Evolutionary conservation across 1,284 basidiomycete genomes (phyloP).

Genomic region (Puccinia triticina): DNA sequence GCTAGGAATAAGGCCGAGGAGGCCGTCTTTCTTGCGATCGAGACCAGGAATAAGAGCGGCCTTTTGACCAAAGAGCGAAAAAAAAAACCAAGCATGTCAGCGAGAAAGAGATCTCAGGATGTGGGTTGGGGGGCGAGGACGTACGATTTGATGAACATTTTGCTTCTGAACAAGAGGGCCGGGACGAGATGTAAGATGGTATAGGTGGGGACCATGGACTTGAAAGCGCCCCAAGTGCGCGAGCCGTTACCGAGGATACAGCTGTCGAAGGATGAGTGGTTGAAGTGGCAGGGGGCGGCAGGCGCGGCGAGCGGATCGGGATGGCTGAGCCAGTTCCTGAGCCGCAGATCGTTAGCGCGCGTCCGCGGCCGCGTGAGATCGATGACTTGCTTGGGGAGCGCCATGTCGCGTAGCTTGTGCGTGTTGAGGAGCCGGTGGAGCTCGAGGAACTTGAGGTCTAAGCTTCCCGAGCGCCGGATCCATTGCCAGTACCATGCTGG

Average conservation of each 20-base stretch:
- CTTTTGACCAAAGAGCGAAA: neutral
- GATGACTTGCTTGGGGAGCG: slow-evolving; percentile 13
- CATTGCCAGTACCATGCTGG: slow-evolving; percentile 51
- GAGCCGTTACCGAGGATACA: slow-evolving; percentile 42
- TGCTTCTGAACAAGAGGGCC: slow-evolving; percentile 50
- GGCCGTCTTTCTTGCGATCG: slow-evolving; percentile 41
- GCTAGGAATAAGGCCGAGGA: slow-evolving; percentile 40
- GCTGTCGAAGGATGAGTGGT: slow-evolving; percentile 38
- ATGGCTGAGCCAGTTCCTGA: slow-evolving; percentile 41
- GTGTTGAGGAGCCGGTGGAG: slow-evolving; percentile 38
- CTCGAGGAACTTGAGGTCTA: slow-evolving; percentile 38
- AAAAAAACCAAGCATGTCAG: neutral
- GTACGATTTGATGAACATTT: slow-evolving; percentile 51
- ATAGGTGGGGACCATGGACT: slow-evolving; percentile 49
- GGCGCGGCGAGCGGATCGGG: slow-evolving; percentile 20
- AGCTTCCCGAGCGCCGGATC: slow-evolving; percentile 42
- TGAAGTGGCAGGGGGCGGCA: slow-evolving; percentile 49
- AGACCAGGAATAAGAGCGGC: slow-evolving; percentile 28
- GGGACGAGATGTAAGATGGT: slow-evolving; percentile 47
- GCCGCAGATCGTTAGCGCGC: slow-evolving; percentile 10
- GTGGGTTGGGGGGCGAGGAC: neutral
- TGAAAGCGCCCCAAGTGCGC: slow-evolving; percentile 45
- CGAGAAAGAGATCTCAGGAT: neutral
- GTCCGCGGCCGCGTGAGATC: slow-evolving; percentile 22
- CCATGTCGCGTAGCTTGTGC: slow-evolving; percentile 10